Conservation (phyloP, 1,284 basidiomycete genomes). For the Ustilago trichophora region DNA sequence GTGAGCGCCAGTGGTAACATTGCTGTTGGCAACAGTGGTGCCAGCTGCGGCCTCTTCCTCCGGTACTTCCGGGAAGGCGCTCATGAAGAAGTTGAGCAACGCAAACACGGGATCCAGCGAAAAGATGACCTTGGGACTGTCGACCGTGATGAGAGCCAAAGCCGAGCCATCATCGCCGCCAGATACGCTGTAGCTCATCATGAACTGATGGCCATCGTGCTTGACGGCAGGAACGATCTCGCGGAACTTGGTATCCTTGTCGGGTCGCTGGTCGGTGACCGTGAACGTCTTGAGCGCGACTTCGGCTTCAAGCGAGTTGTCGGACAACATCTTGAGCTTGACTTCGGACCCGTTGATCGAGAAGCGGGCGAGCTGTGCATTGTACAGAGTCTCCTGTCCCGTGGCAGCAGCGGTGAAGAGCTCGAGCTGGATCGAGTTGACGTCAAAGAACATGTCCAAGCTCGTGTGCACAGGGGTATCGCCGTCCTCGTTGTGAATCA, state of each 20-base stretch:
- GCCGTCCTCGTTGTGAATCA: conserved; percentile 58
- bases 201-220: conserved; percentile 91
- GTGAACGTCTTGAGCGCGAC: conserved; percentile 88
- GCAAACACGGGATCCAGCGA: conserved; percentile 92
- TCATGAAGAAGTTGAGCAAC: conserved; percentile 83
- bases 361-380: conserved; percentile 85
- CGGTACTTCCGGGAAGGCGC: conserved; percentile 69
- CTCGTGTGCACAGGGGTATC: conserved; percentile 67
- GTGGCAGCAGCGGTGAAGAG: conserved; percentile 81
- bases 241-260: conserved; percentile 80
- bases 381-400: conserved; percentile 74
- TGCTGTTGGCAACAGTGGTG: conserved; percentile 6
- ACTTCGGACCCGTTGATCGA: conserved; percentile 82
- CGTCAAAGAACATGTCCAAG: conserved; percentile 79
- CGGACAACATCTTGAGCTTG: conserved; percentile 83
- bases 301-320: conserved; percentile 86
- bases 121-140: conserved; percentile 92
- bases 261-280: conserved; percentile 85
- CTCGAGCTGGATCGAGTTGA: conserved; percentile 84
- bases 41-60: conserved; percentile 2
- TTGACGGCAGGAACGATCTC: conserved; percentile 93
- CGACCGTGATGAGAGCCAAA: conserved; percentile 84
- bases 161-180: conserved; percentile 72
- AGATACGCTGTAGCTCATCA: conserved; percentile 86
- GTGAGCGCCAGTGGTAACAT: no score